Conservation (phyloP, 2,329 filamentous ascomycete species). For the Monilinia vaccinii-corymbosi region DNA sequence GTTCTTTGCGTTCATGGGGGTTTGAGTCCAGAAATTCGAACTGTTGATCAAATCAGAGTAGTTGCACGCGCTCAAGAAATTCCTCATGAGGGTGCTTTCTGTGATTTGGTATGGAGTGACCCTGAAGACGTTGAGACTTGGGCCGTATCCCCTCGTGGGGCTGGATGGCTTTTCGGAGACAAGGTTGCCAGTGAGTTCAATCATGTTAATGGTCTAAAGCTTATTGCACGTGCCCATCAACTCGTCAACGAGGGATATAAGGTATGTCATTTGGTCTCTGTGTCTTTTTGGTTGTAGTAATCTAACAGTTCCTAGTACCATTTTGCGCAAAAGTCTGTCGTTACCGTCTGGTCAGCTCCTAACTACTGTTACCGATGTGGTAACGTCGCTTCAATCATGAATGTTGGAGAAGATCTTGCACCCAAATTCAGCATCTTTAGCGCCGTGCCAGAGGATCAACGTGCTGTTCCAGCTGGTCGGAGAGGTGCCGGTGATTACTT, state of each 20-base stretch:
- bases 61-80: constrained; percentile 69
- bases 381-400: constrained; percentile 72
- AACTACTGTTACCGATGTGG: constrained; percentile 40
- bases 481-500: constrained; percentile 64
- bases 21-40: constrained; percentile 63
- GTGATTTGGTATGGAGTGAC: constrained; percentile 69
- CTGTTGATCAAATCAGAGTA: constrained; percentile 65
- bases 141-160: constrained; percentile 60
- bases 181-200: constrained; percentile 70
- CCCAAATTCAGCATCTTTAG: constrained; percentile 91
- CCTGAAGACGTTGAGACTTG: constrained; percentile 63
- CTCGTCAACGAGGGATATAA: constrained; percentile 72
- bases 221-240: constrained; percentile 67
- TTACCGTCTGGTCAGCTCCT: constrained; percentile 56
- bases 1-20: constrained; percentile 67
- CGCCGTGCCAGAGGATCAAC: constrained; percentile 76
- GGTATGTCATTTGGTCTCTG: constrained; percentile 29
- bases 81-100: constrained; percentile 69
- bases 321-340: constrained; percentile 88
- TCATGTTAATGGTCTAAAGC: constrained; percentile 62
- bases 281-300: constrained; percentile 19
- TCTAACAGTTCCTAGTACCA: constrained; percentile 55
- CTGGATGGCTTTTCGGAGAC: constrained; percentile 46
- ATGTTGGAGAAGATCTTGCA: constrained; percentile 72
- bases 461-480: constrained; percentile 66